These are phyloP conservation scores for Uronychia setigera DNA, from an alignment of 73 alveolate genomes.

Conservation along the genomic window DNA sequence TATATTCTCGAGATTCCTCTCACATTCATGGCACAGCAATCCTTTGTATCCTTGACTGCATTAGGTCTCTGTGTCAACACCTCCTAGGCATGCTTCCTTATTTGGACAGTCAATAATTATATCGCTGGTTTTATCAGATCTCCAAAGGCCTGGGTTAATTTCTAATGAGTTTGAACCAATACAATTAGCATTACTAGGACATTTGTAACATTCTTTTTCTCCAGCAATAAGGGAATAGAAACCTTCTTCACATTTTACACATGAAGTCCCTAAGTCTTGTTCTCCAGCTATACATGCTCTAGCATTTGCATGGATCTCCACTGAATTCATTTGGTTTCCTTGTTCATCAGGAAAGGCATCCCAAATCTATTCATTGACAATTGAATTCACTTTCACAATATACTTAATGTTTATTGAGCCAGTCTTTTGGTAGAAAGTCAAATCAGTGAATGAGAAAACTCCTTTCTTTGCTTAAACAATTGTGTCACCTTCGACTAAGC, in stretches of 20 bases:
- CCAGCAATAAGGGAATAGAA: neutral
- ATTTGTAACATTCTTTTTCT: neutral
- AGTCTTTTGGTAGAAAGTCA: neutral
- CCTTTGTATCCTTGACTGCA: neutral
- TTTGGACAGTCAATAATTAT: neutral
- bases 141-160: neutral
- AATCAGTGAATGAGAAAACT: neutral
- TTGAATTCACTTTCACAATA: neutral
- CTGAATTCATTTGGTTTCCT: neutral
- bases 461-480: neutral
- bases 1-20: neutral
- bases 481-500: neutral
- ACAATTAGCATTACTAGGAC: neutral
- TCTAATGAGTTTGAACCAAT: neutral
- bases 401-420: neutral
- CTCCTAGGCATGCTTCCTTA: neutral
- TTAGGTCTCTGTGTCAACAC: neutral
- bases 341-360: neutral
- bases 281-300: constrained; percentile 4
- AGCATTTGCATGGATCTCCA: neutral
- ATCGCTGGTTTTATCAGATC: neutral
- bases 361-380: neutral
- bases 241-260: neutral
- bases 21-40: neutral
- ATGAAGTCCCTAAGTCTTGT: neutral